A percentile compares a stretch with the other conserved stretches of the same genome.
These are phyloP conservation scores for Rubus idaeus DNA, from an alignment of 306 rosid species.

Conservation along the genomic window DNA sequence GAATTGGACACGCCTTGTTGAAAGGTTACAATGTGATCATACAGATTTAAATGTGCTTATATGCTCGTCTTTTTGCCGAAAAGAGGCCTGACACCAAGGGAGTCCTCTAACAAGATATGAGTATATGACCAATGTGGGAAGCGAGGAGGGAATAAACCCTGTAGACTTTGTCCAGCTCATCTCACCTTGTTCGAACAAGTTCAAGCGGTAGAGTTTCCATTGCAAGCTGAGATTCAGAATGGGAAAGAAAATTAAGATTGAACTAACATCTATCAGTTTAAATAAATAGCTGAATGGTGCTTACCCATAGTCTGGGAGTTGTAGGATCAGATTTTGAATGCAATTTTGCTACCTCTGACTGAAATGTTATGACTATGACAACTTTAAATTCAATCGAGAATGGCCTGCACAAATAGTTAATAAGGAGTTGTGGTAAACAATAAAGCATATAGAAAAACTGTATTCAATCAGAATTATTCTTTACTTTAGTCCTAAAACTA, in stretches of 20 bases:
- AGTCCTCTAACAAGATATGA: neutral
- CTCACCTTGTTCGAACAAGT: constrained; percentile 59
- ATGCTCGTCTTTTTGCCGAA: neutral
- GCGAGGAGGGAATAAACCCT: neutral
- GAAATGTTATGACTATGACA: constrained; percentile 65
- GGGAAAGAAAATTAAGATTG: neutral
- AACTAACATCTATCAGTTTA: neutral
- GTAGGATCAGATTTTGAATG: constrained; percentile 69
- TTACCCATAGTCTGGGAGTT: constrained; percentile 88
- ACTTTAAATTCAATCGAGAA: constrained; percentile 88
- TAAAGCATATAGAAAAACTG: neutral
- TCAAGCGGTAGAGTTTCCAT: constrained; percentile 86
- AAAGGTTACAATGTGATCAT: neutral
- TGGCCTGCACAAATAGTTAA: constrained; percentile 57
- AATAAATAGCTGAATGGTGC: constrained; percentile 21
- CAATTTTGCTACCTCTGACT: constrained; percentile 69
- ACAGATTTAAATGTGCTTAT: neutral
- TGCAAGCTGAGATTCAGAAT: constrained; percentile 58
- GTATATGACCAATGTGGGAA: neutral
- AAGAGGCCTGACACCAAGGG: neutral
- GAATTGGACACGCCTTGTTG: neutral
- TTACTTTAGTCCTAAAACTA: neutral
- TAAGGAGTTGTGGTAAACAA: constrained; percentile 1
- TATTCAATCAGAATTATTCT: neutral
- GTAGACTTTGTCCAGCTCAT: constrained; percentile 8